Base-by-base conservation (phyloP, 2,329 filamentous ascomycete genomes). In the Leptographium lundbergii region DNA sequence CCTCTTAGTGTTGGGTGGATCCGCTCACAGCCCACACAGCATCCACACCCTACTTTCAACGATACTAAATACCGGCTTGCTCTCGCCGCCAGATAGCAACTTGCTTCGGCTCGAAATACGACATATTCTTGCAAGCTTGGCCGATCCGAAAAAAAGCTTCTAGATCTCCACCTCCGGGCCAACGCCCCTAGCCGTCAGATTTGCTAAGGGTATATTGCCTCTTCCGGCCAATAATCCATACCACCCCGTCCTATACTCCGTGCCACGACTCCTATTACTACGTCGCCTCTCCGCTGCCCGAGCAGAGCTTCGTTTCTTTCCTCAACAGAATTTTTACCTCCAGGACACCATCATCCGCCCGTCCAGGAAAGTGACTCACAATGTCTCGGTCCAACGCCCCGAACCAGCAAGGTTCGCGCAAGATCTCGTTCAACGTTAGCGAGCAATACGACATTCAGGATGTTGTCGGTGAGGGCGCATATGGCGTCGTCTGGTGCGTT, bases 381-480 rank as follows among this genome's bases (percentile, higher is more conserved):
- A 82, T 84, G 81, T 83, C 81, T 69, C 81, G 80, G 68, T 69
- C 80, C 61, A 75, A 77, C 68, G 72, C 79, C 65, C 81, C 77
- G 67, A 83, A 78, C 72, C 74, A 79, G 60, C 74, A 79, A 68
- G 81, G 81, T 67, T 86, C 85, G 67, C 83, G 94, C 72, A 99
- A 97, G 82, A 99, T 99, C 73, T 97, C 91, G 59, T 99, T 99
- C 85, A 99, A 99, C 71, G 94, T 99, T 63, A 96, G 91, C 69
- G 94, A 99, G 74, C 94, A 99, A 74, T 99, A 99, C 72, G 94
- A 99, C 70, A 99, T 99, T 66, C 92, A 97, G 73, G 94, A 99
- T 85, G 94, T 99, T 55, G 95, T 99, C 61, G 94, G 94, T 66
- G 94, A 99, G 75, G 94, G 94, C 70, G 94, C 94, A 65, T 99